Evolutionary conservation across 1,284 basidiomycete genomes (phyloP).

Genomic region (Moesziomyces globuligerus): DNA sequence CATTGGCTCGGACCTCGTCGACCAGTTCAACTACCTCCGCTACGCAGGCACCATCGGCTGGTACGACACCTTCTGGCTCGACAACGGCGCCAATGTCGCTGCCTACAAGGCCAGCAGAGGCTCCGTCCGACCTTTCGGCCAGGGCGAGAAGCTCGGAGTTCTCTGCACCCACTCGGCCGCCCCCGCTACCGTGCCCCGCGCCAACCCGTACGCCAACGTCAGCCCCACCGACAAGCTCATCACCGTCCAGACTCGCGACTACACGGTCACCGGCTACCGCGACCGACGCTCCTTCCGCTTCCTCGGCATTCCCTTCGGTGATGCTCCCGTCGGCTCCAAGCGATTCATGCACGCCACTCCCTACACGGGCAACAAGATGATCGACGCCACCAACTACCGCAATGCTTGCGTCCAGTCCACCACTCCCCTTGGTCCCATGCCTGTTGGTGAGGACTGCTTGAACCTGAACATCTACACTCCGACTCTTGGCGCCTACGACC

Average conservation of each 20-base stretch:
- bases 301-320: conserved; percentile 40
- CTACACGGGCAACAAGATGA: conserved; percentile 29
- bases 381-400: conserved; percentile 40
- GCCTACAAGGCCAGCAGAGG: conserved; percentile 31
- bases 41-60: conserved; percentile 22
- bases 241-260: conserved; percentile 23
- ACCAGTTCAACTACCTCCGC: conserved; percentile 41
- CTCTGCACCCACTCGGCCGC: conserved; percentile 37
- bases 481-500: conserved; percentile 45
- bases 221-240: conserved; percentile 19
- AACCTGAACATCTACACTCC: conserved; percentile 74
- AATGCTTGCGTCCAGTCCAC: conserved; percentile 33
- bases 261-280: conserved; percentile 35
- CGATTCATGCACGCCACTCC: conserved; percentile 40
- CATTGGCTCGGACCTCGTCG: conserved; percentile 24
- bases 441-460: conserved; percentile 70
- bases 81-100: conserved; percentile 5
- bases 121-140: conserved; percentile 4
- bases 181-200: conserved; percentile 8
- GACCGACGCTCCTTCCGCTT: conserved; percentile 42
- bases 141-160: conserved; percentile 38
- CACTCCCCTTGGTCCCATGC: conserved; percentile 15
- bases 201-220: conserved; percentile 20
- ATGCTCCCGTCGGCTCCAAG: conserved; percentile 30
- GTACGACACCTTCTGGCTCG: conserved; percentile 29